Conservation (phyloP, 2,329 filamentous ascomycete species). For the Aureobasidium sp. region DNA sequence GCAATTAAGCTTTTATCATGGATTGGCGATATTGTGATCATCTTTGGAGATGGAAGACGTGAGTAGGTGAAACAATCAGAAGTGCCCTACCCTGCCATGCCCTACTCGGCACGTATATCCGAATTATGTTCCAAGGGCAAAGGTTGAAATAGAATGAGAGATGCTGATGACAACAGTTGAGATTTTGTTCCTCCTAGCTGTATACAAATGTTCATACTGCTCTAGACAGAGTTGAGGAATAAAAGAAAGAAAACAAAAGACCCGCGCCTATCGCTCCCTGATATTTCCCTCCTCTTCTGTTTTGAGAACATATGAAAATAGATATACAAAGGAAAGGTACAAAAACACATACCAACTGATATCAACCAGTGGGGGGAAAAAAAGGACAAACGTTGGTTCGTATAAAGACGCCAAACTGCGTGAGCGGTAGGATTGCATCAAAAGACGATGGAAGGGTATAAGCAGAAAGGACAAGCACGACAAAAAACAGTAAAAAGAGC, state of each 20-base stretch:
- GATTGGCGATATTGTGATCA: background rate
- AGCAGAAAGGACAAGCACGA: background rate
- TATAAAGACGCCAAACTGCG: background rate
- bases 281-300: background rate
- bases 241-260: background rate
- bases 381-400: background rate
- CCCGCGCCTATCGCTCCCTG: background rate
- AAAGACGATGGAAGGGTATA: slow-evolving; percentile 3
- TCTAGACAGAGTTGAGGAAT: background rate
- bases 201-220: background rate
- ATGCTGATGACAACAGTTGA: background rate
- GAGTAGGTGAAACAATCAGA: background rate
- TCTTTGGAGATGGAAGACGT: background rate
- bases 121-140: no score
- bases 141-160: background rate
- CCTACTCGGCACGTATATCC: background rate
- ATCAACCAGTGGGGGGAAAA: background rate
- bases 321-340: background rate
- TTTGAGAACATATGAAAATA: background rate
- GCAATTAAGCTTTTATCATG: no score
- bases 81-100: background rate
- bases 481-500: slow-evolving; percentile 7
- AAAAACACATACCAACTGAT: background rate
- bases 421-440: background rate
- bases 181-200: background rate